Conservation (phyloP, 202 grass and related monocot species). For the Brachypodium distachyon region DNA sequence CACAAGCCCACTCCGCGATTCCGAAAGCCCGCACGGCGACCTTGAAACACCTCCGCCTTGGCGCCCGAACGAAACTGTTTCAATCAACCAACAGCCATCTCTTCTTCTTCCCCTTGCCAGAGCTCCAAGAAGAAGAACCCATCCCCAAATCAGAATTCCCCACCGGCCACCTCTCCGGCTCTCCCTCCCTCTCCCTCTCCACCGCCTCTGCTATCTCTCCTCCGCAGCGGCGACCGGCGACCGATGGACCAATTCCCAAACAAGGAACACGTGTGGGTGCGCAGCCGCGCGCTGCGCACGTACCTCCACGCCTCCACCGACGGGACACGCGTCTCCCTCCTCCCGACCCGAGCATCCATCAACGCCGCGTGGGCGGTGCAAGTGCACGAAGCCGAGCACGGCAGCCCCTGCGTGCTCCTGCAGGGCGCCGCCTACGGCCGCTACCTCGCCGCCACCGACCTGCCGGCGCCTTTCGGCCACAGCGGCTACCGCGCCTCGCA, state of each 20-base stretch:
- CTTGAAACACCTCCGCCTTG: not conserved
- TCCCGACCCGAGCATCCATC: not conserved
- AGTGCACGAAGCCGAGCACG: not conserved
- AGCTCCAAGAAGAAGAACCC: not conserved
- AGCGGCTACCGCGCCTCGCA: not conserved
- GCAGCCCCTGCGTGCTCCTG: not conserved
- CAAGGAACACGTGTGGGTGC: not conserved
- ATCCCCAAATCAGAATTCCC: too few relatives aligned
- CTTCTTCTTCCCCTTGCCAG: not conserved
- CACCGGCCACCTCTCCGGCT: too few relatives aligned
- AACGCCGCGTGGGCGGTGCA: not conserved
- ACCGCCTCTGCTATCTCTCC: not conserved
- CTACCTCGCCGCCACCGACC: not conserved
- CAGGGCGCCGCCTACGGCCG: constrained; percentile 4
- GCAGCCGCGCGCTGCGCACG: not conserved
- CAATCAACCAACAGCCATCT: not conserved
- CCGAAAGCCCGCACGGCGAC: not conserved
- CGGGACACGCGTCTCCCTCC: not conserved
- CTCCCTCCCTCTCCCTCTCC: too few relatives aligned
- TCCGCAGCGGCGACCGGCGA: not conserved
- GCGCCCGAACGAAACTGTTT: not conserved
- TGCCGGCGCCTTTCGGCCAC: not conserved
- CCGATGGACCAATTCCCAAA: not conserved
- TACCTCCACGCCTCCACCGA: not conserved
- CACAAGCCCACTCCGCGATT: not conserved